Evolutionary conservation across 768 basidiomycete species (phyloP).

Genomic region (Rhodosporidiobolus odoratus): DNA sequence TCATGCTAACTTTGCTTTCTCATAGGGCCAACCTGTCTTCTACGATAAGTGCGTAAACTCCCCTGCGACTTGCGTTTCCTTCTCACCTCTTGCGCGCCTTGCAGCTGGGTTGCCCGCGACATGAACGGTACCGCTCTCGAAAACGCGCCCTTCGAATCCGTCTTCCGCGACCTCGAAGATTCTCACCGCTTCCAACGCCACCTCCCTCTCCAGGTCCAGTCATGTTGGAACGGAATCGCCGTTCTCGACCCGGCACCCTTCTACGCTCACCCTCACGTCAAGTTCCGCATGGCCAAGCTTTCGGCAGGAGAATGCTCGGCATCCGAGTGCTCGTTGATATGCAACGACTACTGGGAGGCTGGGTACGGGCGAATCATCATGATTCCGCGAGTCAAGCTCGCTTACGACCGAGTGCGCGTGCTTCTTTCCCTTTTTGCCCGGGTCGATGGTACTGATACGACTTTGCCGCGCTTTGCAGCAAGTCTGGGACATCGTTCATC

Average conservation of each 20-base stretch:
- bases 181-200: constrained; percentile 80
- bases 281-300: constrained; percentile 91
- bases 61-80: background rate
- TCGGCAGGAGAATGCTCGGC: constrained; percentile 88
- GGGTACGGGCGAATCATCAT: constrained; percentile 96
- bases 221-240: constrained; percentile 98
- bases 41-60: constrained; percentile 53
- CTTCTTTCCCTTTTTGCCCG: background rate
- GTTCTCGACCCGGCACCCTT: constrained; percentile 92
- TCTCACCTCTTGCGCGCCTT: background rate
- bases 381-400: constrained; percentile 93
- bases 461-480: constrained; percentile 53
- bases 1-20: background rate
- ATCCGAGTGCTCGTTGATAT: constrained; percentile 89
- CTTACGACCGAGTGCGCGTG: constrained; percentile 72
- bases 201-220: constrained; percentile 90
- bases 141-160: constrained; percentile 89
- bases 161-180: constrained; percentile 79
- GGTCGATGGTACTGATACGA: background rate
- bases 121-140: constrained; percentile 98
- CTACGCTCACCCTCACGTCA: constrained; percentile 81
- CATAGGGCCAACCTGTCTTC: constrained; percentile 76
- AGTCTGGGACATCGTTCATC: constrained; percentile 94
- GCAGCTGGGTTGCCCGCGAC: constrained; percentile 94
- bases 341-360: constrained; percentile 96